phyloP scores from a whole-genome alignment of 2,329 filamentous ascomycete species.

The Thelonectria discophora region DNA sequence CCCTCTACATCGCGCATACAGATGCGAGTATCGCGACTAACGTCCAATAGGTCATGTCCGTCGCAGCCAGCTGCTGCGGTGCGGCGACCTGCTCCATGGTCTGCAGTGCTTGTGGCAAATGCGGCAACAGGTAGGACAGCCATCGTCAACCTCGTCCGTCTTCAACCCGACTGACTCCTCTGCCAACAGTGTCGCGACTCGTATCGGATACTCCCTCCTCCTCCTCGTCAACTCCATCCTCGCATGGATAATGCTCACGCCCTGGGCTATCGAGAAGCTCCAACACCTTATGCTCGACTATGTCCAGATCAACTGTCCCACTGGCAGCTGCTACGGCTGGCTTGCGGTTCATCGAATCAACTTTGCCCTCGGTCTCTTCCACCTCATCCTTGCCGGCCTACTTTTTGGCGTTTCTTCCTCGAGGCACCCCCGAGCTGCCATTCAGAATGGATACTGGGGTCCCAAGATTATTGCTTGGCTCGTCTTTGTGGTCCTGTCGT shows the following conservation, averaged over 20 bases:
- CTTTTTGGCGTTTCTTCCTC: slow-evolving; percentile 88
- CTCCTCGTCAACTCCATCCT: slow-evolving; percentile 96
- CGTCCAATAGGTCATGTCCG: slow-evolving; percentile 73
- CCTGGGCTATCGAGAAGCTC: slow-evolving; percentile 96
- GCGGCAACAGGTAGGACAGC: slow-evolving; percentile 80
- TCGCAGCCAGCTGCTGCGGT: slow-evolving; percentile 91
- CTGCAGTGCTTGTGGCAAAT: slow-evolving; percentile 95
- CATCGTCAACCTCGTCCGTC: not conserved
- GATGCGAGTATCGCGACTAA: slow-evolving; percentile 15
- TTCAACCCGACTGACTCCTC: slow-evolving; percentile 25
- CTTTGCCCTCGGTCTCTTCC: slow-evolving; percentile 94
- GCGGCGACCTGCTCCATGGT: slow-evolving; percentile 96
- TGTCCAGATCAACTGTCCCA: slow-evolving; percentile 92
- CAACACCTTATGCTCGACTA: slow-evolving; percentile 93
- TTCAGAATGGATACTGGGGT: slow-evolving; percentile 99
- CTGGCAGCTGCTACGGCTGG: slow-evolving; percentile 92
- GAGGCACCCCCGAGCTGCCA: slow-evolving; percentile 83
- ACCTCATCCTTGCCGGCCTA: slow-evolving; percentile 84
- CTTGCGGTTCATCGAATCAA: slow-evolving; percentile 97
- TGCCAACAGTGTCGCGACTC: slow-evolving; percentile 82
- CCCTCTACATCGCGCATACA: not conserved
- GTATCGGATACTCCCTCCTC: slow-evolving; percentile 94
- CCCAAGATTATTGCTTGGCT: slow-evolving; percentile 94
- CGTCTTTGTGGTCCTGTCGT: slow-evolving; percentile 85
- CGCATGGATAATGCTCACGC: slow-evolving; percentile 99